Conservation (phyloP, 768 basidiomycete genomes). For the Gloeopeniophorella convolvens region DNA sequence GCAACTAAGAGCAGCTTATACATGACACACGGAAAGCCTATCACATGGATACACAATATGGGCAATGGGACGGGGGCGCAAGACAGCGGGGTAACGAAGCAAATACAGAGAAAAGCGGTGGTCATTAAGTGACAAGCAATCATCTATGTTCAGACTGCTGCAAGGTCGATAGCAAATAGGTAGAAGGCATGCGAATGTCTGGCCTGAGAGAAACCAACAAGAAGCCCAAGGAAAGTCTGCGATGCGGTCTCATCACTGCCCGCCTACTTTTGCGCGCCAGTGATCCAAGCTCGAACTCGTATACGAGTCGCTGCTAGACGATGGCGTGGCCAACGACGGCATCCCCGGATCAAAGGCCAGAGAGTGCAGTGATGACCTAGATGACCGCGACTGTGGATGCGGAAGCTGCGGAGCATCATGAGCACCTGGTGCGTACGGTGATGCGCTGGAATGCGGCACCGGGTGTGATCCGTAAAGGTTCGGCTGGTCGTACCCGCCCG, state of each 20-base stretch:
- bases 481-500: constrained; percentile 15
- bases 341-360: constrained; percentile 9
- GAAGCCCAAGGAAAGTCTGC: neutral
- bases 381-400: constrained; percentile 9
- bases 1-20: constrained; percentile 11
- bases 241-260: neutral
- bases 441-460: constrained; percentile 5
- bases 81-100: constrained; percentile 9
- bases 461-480: constrained; percentile 12
- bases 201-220: neutral
- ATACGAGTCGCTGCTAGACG: constrained; percentile 3
- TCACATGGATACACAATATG: constrained; percentile 9
- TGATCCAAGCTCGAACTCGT: constrained; percentile 10
- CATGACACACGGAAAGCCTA: constrained; percentile 10
- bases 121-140: neutral
- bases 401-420: constrained; percentile 12
- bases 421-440: constrained; percentile 1
- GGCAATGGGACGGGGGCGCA: constrained; percentile 4
- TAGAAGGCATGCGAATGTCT: constrained; percentile 6
- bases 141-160: constrained; percentile 7
- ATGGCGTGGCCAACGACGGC: neutral
- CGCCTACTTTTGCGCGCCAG: constrained; percentile 17
- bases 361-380: constrained; percentile 9
- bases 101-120: constrained; percentile 4
- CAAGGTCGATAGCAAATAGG: constrained; percentile 10